These are phyloP conservation scores for Mitragyna speciosa DNA, from an alignment of 257 asterid species.

Conservation along the genomic window DNA sequence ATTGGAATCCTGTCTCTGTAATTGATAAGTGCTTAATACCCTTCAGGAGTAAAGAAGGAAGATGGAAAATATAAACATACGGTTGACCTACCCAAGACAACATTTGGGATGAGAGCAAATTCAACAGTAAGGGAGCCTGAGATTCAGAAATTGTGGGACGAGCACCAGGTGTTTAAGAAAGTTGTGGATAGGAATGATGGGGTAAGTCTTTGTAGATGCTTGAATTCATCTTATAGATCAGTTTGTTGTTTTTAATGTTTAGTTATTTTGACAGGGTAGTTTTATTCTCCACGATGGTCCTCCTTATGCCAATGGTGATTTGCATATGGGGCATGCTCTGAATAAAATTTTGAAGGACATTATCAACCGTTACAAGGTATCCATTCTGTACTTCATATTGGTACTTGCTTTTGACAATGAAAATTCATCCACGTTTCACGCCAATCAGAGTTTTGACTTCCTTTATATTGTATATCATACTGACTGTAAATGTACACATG, in stretches of 20 bases:
- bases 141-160: conserved; percentile 91
- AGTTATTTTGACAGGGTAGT: conserved; percentile 61
- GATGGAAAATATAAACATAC: conserved; percentile 94
- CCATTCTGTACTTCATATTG: conserved; percentile 3
- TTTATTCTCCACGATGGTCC: conserved; percentile 99
- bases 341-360: conserved; percentile 97
- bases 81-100: conserved; percentile 82
- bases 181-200: conserved; percentile 69
- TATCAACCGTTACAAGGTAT: conserved; percentile 92
- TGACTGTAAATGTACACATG: not conserved
- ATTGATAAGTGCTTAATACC: conserved; percentile 5
- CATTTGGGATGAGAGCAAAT: conserved; percentile 90
- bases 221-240: conserved; percentile 12
- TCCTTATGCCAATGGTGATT: conserved; percentile 98
- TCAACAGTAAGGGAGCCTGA: conserved; percentile 91
- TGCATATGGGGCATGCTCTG: conserved; percentile 97
- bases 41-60: conserved; percentile 64
- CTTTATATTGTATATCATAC: not conserved
- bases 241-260: conserved; percentile 30
- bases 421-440: not conserved
- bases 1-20: not conserved
- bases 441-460: not conserved
- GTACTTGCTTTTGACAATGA: conserved; percentile 1
- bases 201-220: conserved; percentile 45
- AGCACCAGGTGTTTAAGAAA: conserved; percentile 76